Evolutionary conservation across 2,329 filamentous ascomycete species (phyloP).

Genomic region (Fusarium acutatum): DNA sequence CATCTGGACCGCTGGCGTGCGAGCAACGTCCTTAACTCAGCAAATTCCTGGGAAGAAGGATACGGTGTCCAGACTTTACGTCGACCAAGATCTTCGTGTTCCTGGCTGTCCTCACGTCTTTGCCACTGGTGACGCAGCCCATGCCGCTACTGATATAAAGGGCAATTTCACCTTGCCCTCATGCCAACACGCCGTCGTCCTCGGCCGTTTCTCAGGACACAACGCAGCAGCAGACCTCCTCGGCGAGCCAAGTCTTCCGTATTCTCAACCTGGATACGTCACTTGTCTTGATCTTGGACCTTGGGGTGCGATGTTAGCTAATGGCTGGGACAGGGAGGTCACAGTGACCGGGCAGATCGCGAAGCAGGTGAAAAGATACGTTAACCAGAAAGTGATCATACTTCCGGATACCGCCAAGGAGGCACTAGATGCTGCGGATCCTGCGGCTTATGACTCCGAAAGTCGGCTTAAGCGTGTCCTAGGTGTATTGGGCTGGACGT

Average conservation of each 20-base stretch:
- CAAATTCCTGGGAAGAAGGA: slow-evolving; percentile 46
- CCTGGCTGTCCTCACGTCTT: not conserved
- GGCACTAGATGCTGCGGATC: not conserved
- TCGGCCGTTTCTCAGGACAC: slow-evolving; percentile 47
- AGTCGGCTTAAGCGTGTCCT: not conserved
- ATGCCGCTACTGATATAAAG: slow-evolving; percentile 32
- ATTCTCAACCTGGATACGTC: slow-evolving; percentile 44
- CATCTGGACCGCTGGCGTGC: slow-evolving; percentile 50
- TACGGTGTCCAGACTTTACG: not conserved
- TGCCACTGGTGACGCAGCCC: slow-evolving; percentile 47
- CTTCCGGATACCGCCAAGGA: not conserved
- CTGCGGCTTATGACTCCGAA: not conserved
- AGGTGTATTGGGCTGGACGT: not conserved
- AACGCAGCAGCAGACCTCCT: slow-evolving; percentile 49
- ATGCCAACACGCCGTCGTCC: slow-evolving; percentile 49
- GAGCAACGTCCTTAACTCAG: slow-evolving; percentile 44
- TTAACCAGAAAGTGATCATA: slow-evolving; percentile 40
- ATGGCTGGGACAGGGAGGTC: slow-evolving; percentile 46
- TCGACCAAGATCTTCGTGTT: slow-evolving; percentile 11
- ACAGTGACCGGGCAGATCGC: slow-evolving; percentile 40
- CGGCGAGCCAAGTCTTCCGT: slow-evolving; percentile 30
- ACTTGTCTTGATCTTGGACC: slow-evolving; percentile 50
- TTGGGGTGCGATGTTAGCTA: slow-evolving; percentile 41
- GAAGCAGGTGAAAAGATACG: slow-evolving; percentile 46
- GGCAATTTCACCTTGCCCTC: slow-evolving; percentile 48